Percentiles rank a stretch among this genome's conserved stretches.
phyloP scores from a whole-genome alignment of 2,329 filamentous ascomycete genomes.

The Purpureocillium lavendulum region DNA sequence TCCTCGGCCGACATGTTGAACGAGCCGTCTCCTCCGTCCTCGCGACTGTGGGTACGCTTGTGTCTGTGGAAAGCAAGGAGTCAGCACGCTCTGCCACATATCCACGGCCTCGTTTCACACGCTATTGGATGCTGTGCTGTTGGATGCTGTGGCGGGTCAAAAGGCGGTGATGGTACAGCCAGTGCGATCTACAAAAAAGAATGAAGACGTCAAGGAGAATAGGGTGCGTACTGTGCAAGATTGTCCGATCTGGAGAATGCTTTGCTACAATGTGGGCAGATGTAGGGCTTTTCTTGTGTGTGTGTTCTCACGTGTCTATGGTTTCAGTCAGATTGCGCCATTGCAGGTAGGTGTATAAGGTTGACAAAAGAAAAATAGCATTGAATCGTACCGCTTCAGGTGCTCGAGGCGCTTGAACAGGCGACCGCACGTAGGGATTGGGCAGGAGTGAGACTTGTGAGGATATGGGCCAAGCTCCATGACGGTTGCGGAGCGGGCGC shows the following conservation, averaged over 20 bases:
- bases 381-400: slow-evolving; percentile 80
- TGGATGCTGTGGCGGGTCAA: background rate
- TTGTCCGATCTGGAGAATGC: slow-evolving; percentile 98
- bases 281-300: slow-evolving; percentile 97
- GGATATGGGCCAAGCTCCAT: slow-evolving; percentile 96
- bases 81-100: slow-evolving; percentile 5
- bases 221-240: slow-evolving; percentile 76
- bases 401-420: slow-evolving; percentile 99
- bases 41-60: slow-evolving; percentile 65
- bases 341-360: background rate
- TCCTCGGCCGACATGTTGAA: slow-evolving; percentile 72
- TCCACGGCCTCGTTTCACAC: background rate
- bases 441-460: slow-evolving; percentile 96
- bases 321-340: slow-evolving; percentile 13
- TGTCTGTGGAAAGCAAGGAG: slow-evolving; percentile 51
- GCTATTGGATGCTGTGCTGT: background rate
- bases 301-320: slow-evolving; percentile 95
- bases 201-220: slow-evolving; percentile 27
- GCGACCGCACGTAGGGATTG: slow-evolving; percentile 95
- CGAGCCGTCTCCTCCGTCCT: slow-evolving; percentile 48
- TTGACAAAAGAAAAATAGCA: slow-evolving; percentile 25
- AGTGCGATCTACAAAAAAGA: slow-evolving; percentile 11
- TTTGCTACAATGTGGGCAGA: slow-evolving; percentile 97
- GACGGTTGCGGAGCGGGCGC: slow-evolving; percentile 88
- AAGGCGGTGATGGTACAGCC: background rate